Conservation (phyloP, 108 stramenopile species). For the Aurantiochytrium sp. region DNA sequence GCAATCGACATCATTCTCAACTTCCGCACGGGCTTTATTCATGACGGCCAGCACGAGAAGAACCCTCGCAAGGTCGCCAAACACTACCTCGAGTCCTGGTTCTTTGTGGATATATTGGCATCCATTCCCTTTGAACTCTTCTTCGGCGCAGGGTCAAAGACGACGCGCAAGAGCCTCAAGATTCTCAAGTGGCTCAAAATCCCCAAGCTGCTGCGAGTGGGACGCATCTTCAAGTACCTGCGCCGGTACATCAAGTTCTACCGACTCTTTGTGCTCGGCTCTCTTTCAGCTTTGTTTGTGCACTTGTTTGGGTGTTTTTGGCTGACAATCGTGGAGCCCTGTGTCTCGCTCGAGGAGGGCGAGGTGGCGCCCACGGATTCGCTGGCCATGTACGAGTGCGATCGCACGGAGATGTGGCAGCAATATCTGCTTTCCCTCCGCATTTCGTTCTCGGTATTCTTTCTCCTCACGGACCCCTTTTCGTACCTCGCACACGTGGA, state of each 20-base stretch:
- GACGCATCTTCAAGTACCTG: background rate
- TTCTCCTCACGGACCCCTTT: background rate
- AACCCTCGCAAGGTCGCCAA: background rate
- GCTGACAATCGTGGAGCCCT: background rate
- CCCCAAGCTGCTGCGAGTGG: background rate
- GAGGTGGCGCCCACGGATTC: background rate
- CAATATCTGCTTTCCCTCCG: background rate
- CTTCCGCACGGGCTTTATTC: constrained; percentile 23
- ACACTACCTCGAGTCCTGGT: background rate
- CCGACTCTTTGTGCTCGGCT: background rate
- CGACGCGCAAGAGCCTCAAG: constrained; percentile 3
- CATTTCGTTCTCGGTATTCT: background rate
- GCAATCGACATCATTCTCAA: background rate
- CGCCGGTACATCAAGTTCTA: background rate
- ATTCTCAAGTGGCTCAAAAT: constrained; percentile 29
- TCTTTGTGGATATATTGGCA: background rate
- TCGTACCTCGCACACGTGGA: background rate
- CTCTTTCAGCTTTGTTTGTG: background rate
- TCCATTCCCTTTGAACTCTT: constrained; percentile 9
- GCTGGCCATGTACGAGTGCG: background rate
- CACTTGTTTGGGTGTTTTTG: background rate
- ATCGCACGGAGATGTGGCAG: background rate
- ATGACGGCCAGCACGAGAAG: background rate
- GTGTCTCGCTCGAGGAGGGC: background rate
- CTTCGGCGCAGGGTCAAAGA: background rate